A percentile compares a stretch with the other conserved stretches of the same genome.
Evolutionary conservation across 2,329 filamentous ascomycete species (phyloP).

Genomic region (Exophiala spinifera): DNA sequence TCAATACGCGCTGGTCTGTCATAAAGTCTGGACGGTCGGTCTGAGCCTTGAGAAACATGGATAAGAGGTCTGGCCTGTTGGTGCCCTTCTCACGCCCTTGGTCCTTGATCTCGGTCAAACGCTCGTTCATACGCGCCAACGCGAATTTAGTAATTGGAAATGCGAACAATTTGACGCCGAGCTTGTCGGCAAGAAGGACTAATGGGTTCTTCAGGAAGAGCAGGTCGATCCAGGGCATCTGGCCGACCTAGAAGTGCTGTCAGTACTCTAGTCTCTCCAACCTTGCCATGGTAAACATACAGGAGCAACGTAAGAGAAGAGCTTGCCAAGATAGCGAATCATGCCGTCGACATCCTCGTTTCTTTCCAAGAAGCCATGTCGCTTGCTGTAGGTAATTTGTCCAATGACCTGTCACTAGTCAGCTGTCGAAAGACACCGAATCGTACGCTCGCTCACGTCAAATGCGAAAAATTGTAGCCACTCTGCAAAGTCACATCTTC

Average conservation of each 20-base stretch:
- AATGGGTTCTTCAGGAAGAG: conserved; percentile 29
- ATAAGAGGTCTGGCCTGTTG: conserved; percentile 24
- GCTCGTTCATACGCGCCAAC: conserved; percentile 63
- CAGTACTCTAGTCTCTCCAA: too few relatives aligned
- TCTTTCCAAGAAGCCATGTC: conserved; percentile 36
- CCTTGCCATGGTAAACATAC: conserved; percentile 48
- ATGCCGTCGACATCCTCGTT: conserved; percentile 38
- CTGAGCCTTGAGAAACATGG: conserved; percentile 30
- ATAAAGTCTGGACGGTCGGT: conserved; percentile 32
- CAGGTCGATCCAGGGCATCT: conserved; percentile 29
- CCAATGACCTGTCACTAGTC: conserved; percentile 29
- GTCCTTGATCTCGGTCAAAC: conserved; percentile 51
- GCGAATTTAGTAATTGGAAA: conserved; percentile 74
- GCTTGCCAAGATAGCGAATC: conserved; percentile 36
- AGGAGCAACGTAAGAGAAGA: conserved; percentile 66
- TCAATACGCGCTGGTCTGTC: conserved; percentile 31
- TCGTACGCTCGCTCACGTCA: conserved; percentile 26
- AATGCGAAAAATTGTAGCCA: conserved; percentile 43
- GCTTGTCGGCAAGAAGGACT: conserved; percentile 61
- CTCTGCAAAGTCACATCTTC: conserved; percentile 36
- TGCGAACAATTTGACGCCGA: conserved; percentile 64
- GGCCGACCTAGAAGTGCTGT: conserved; percentile 18
- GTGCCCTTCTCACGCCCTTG: conserved; percentile 21
- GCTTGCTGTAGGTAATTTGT: conserved; percentile 38
- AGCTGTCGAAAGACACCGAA: not conserved